These are phyloP conservation scores for Dendrobium huoshanense DNA, from an alignment of 106 monocot genomes.

Conservation along the genomic window DNA sequence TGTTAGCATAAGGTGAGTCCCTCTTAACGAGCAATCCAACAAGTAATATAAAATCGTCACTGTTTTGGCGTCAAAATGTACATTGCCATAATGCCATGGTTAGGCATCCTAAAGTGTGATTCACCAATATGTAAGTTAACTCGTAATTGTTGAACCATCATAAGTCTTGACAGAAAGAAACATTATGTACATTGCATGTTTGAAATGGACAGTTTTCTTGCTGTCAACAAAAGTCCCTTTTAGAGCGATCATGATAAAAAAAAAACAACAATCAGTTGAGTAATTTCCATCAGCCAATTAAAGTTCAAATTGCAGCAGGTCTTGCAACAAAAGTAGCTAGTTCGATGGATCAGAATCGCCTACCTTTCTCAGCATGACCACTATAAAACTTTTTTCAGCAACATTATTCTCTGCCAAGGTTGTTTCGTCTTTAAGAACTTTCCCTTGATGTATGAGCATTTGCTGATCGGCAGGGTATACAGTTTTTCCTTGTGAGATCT, in stretches of 20 bases:
- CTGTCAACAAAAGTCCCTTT: neutral
- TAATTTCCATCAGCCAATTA: slow-evolving; percentile 3
- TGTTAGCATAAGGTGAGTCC: neutral
- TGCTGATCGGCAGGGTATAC: slow-evolving; percentile 77
- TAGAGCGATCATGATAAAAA: neutral
- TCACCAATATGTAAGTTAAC: neutral
- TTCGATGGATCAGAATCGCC: neutral
- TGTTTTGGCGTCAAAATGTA: neutral
- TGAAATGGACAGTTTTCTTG: neutral
- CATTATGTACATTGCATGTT: neutral
- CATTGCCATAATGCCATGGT: neutral
- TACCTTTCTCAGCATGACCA: slow-evolving; percentile 86
- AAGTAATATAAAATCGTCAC: neutral
- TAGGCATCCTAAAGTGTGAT: neutral
- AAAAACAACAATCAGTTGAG: neutral
- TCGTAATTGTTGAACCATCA: neutral
- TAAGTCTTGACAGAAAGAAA: neutral
- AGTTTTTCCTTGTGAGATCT: slow-evolving; percentile 49
- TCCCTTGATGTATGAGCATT: slow-evolving; percentile 87
- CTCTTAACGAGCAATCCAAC: neutral
- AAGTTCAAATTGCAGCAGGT: neutral
- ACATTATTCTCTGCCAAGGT: slow-evolving; percentile 75
- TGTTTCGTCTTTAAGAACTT: slow-evolving; percentile 75
- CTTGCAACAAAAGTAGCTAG: neutral
- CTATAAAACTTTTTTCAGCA: slow-evolving; percentile 72